Evolutionary conservation across 768 basidiomycete species (phyloP), one percentile per base, ranked within the genome.

Genomic region (Kwoniella dendrophila): DNA sequence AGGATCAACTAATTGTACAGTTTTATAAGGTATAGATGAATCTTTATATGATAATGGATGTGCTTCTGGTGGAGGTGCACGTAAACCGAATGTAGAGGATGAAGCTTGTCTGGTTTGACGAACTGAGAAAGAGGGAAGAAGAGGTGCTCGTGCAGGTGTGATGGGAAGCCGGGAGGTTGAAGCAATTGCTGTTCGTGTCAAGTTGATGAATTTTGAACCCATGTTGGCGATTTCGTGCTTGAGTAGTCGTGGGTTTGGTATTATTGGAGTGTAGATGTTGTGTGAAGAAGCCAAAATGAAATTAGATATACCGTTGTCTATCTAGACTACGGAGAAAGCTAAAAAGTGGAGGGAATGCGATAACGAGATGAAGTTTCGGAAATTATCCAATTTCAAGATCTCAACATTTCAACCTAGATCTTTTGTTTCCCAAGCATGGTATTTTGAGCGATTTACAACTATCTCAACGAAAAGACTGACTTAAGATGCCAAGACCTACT

Each of bases 1-100:
- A 4, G 70, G 55, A 8, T 66, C 64, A 20, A 75, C 77, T 10
- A 78, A 62, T 27, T 74, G 75, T 18, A 76, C 75, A 0, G 48
- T 63, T 3, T 66, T 51, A 49, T 64, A 72, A 1, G 77, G 77
- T 34, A 78, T 78, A 16, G 63, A 43, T 24, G 26, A 54, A 40
- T 75, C 70, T 30, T 58, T 58, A 22, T 52, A 54, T 1, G 62
- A 54, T 1, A 65, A 22, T 12, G 62, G 56, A n/a, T 50, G 51
- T 12, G 33, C 44, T 11, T 48, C 30, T 6, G 51, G 63, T 11
- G 57, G 36, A 45, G 34, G 44, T 16, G 16, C 26, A 27, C 60
- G 58, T 10, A 59, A n/a, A 5, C 58, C 58, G 48, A 59, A 59
- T 14, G 56, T 47, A 8, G 56, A 58, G 14, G 58, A 59, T 3